Percentiles rank a stretch among this genome's conserved stretches.
These are phyloP conservation scores for Microthlaspi erraticum DNA, from an alignment of 345 rosid species.

Conservation along the genomic window DNA sequence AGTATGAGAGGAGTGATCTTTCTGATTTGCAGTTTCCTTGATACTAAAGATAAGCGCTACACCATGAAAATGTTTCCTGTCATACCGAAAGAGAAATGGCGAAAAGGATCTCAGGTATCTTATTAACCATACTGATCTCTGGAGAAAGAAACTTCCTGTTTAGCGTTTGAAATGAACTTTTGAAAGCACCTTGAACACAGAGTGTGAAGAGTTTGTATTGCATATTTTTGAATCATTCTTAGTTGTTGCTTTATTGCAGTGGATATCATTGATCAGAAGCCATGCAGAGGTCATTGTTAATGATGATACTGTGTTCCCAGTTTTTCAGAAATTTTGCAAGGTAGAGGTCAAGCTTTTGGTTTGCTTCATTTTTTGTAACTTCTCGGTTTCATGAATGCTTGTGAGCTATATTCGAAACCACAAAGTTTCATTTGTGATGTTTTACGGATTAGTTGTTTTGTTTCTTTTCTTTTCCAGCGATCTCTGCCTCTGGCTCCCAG, in stretches of 20 bases:
- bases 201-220: too few species aligned
- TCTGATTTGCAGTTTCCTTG: constrained; percentile 65
- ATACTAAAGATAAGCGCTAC: constrained; percentile 72
- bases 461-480: constrained; percentile 55
- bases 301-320: constrained; percentile 68
- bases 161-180: constrained; percentile 10
- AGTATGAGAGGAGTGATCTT: constrained; percentile 11
- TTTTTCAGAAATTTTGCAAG: constrained; percentile 82
- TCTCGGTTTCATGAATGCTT: background rate
- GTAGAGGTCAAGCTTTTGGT: constrained; percentile 46
- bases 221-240: too few species aligned
- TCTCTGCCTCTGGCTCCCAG: constrained; percentile 65
- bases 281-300: constrained; percentile 77
- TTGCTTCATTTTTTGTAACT: constrained; percentile 10
- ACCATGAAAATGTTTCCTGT: constrained; percentile 72
- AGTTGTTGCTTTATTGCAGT: constrained; percentile 51
- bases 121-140: constrained; percentile 20
- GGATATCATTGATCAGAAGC: constrained; percentile 77
- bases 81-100: constrained; percentile 70
- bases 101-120: constrained; percentile 92
- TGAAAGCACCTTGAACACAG: too few species aligned
- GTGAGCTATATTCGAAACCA: background rate
- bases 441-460: background rate
- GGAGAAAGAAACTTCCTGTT: background rate
- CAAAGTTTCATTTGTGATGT: background rate